Conservation (phyloP, 495 filamentous ascomycete genomes). For the Penicillium nucicola region DNA sequence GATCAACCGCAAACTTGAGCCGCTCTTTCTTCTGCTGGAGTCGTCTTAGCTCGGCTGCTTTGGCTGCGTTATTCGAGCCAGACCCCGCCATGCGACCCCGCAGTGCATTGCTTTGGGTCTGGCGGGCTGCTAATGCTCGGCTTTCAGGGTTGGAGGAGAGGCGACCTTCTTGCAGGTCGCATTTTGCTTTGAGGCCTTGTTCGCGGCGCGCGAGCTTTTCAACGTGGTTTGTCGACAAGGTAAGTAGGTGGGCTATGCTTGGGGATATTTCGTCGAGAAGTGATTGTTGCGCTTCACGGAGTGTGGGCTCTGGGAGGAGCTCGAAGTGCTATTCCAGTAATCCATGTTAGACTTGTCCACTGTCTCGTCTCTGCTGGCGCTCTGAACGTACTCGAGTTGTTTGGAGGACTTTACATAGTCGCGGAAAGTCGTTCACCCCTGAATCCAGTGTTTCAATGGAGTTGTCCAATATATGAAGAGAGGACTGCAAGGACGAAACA, state of each 20-base stretch:
- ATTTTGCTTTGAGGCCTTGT: slow-evolving; percentile 64
- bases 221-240: slow-evolving; percentile 63
- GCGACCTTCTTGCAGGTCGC: slow-evolving; percentile 68
- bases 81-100: slow-evolving; percentile 25
- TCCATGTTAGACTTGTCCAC: neutral
- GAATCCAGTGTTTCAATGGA: slow-evolving; percentile 69
- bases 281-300: slow-evolving; percentile 63
- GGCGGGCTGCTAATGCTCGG: slow-evolving; percentile 22
- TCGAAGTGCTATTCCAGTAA: slow-evolving; percentile 67
- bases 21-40: slow-evolving; percentile 74
- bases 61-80: slow-evolving; percentile 49
- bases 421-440: slow-evolving; percentile 72
- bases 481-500: slow-evolving; percentile 67
- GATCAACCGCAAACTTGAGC: slow-evolving; percentile 71
- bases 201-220: slow-evolving; percentile 70
- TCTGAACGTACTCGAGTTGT: slow-evolving; percentile 58
- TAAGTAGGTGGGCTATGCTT: slow-evolving; percentile 65
- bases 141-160: slow-evolving; percentile 42
- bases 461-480: slow-evolving; percentile 68
- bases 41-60: slow-evolving; percentile 59
- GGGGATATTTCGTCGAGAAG: slow-evolving; percentile 72
- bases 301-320: slow-evolving; percentile 65
- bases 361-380: neutral
- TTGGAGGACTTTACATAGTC: slow-evolving; percentile 66
- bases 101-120: slow-evolving; percentile 20